These are phyloP conservation scores for Aphanomyces stellatus DNA, from an alignment of 352 stramenopile genomes.

Conservation along the genomic window DNA sequence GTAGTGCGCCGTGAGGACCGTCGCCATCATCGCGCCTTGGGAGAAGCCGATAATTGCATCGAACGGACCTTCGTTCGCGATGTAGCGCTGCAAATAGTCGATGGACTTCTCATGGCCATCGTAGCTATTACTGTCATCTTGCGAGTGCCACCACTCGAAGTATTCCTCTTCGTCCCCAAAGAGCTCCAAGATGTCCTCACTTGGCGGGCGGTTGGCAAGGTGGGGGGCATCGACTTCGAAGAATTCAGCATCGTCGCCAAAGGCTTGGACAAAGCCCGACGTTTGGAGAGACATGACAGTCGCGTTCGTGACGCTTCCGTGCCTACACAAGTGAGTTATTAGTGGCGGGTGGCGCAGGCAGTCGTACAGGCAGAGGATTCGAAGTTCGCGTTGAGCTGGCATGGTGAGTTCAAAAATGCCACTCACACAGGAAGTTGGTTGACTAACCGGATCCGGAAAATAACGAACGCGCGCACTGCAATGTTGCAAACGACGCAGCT, in stretches of 20 bases:
- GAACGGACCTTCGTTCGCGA: constrained; percentile 50
- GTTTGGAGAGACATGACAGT: not conserved
- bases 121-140: constrained; percentile 10
- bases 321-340: not conserved
- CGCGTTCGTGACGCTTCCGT: not conserved
- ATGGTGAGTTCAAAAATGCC: too few relatives aligned
- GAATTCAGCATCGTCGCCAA: not conserved
- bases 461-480: too few relatives aligned
- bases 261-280: constrained; percentile 1
- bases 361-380: constrained; percentile 4
- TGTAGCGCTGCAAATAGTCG: constrained; percentile 51
- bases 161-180: constrained; percentile 52
- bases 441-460: too few relatives aligned
- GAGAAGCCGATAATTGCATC: constrained; percentile 74
- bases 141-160: constrained; percentile 59
- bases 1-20: not conserved
- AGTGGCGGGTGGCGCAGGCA: not conserved
- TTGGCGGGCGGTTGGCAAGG: constrained; percentile 41
- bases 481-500: too few relatives aligned
- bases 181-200: constrained; percentile 42
- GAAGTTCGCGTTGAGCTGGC: not conserved
- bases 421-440: too few relatives aligned
- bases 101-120: constrained; percentile 36
- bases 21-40: constrained; percentile 49
- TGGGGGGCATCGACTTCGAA: constrained; percentile 22